Evolutionary conservation across 176 grass and related monocot species (phyloP), one percentile per base, ranked within the genome.

Genomic region (Tillandsia fasciculata): DNA sequence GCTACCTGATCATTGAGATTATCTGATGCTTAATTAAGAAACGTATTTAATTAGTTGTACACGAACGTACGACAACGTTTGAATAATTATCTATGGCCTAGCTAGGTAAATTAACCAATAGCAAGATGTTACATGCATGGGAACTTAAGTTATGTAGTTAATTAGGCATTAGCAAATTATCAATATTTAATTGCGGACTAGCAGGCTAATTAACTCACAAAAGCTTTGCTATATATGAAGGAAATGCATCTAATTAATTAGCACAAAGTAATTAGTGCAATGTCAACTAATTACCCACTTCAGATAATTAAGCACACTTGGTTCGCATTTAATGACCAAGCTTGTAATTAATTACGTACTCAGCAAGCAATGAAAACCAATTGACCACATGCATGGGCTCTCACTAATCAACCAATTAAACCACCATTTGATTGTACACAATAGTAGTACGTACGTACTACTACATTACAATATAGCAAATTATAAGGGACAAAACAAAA

Each of bases 231-330:
- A 8, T 20, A 20, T 20, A 20, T 8, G 2, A 59, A n/a, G 53
- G 13, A 14, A 56, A 56, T 56, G 52, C 52, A 12, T 42, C 58
- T 42, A 42, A 56, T 8, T 17, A 15, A 59, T 59, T 17, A 18
- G 15, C 56, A 61, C 56, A 22, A 53, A 61, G 17, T 61, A 61
- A 22, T 20, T 11, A 67, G 26, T 67, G 65, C 65, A 67, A 49
- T 67, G 9, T 67, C 9, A 67, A 49, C 65, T 15, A n/a, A 67
- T 14, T 20, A 20, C 20, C 65, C 65, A 67, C 33, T 49, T 67
- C 33, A 8, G 18, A 42, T 42, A 24, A 24, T 24, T 24, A 42
- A 1, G 33, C 33, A 42, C 33, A 6, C 33, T 42, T 42, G 33
- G 5, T 42, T 42, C 33, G 33, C 33, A 42, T 42, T 42, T 42